Conservation (phyloP, 192 early-diverging fungal species). For the Linnemannia schmuckeri region DNA sequence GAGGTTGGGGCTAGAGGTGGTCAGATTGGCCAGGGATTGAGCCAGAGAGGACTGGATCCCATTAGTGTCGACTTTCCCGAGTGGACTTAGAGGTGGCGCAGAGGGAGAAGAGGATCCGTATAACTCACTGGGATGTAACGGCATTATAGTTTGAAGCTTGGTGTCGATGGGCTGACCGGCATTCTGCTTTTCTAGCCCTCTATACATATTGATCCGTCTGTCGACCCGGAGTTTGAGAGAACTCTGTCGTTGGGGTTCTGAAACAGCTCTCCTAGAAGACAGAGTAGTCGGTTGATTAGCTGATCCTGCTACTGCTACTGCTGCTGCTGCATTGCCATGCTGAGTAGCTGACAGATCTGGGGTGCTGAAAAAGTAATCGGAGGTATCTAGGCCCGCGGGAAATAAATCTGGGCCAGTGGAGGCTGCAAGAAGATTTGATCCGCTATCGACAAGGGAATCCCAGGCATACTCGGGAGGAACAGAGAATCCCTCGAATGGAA, state of each 20-base stretch:
- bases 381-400: not conserved
- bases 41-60: not conserved
- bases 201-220: not conserved
- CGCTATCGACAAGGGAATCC: not conserved
- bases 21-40: conserved; percentile 12
- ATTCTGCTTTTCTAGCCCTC: not conserved
- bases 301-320: not conserved
- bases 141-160: not conserved
- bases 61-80: not conserved
- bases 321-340: too few relatives aligned
- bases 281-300: not conserved
- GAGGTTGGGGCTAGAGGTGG: not conserved
- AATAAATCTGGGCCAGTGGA: not conserved
- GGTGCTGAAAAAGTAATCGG: not conserved
- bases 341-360: not conserved
- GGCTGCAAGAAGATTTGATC: not conserved
- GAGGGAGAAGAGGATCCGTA: not conserved
- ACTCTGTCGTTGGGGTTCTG: not conserved
- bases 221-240: not conserved
- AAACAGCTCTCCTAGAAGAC: not conserved
- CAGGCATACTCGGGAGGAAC: not conserved
- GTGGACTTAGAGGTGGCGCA: conserved; percentile 14
- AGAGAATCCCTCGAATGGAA: not conserved
- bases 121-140: not conserved
- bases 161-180: not conserved